These are phyloP conservation scores for Ustilago bromivora DNA, from an alignment of 1,284 basidiomycete genomes.

Conservation along the genomic window DNA sequence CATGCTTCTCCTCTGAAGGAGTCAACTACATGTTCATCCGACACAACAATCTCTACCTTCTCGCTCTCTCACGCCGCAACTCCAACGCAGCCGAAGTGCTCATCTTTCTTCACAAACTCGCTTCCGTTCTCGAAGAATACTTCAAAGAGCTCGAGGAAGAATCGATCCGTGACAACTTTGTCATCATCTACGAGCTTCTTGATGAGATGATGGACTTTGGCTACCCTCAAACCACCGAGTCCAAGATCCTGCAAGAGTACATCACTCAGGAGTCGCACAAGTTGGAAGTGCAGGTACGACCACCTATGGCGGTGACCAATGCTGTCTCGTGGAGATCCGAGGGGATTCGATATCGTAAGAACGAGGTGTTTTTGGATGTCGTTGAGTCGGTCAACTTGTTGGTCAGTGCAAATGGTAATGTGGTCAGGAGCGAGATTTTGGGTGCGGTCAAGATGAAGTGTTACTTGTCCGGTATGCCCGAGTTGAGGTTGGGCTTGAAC, in stretches of 20 bases:
- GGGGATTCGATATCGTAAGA: conserved; percentile 97
- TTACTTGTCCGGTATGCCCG: conserved; percentile 98
- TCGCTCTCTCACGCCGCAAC: conserved; percentile 95
- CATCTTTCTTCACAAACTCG: conserved; percentile 92
- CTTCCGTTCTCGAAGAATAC: conserved; percentile 86
- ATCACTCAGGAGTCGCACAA: conserved; percentile 99
- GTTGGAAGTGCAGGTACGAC: conserved; percentile 93
- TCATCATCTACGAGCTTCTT: conserved; percentile 91
- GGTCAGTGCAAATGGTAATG: conserved; percentile 95
- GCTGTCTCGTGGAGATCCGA: conserved; percentile 99
- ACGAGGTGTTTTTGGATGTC: conserved; percentile 99
- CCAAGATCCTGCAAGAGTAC: conserved; percentile 99
- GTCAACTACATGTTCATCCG: conserved; percentile 98
- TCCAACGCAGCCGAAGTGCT: conserved; percentile 96
- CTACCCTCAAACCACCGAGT: conserved; percentile 98
- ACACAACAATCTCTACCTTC: conserved; percentile 95
- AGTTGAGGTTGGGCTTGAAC: conserved; percentile 92
- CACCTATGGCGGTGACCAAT: conserved; percentile 97
- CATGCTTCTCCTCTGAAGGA: conserved; percentile 81
- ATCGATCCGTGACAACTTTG: conserved; percentile 98
- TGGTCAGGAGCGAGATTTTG: conserved; percentile 95
- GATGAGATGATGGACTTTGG: conserved; percentile 99
- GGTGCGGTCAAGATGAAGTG: conserved; percentile 99
- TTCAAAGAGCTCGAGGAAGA: conserved; percentile 99
- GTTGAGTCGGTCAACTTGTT: conserved; percentile 97